Percentiles rank a stretch among this genome's conserved stretches.
Conservation (phyloP, 352 stramenopile species). For the Pythium monospermum region DNA sequence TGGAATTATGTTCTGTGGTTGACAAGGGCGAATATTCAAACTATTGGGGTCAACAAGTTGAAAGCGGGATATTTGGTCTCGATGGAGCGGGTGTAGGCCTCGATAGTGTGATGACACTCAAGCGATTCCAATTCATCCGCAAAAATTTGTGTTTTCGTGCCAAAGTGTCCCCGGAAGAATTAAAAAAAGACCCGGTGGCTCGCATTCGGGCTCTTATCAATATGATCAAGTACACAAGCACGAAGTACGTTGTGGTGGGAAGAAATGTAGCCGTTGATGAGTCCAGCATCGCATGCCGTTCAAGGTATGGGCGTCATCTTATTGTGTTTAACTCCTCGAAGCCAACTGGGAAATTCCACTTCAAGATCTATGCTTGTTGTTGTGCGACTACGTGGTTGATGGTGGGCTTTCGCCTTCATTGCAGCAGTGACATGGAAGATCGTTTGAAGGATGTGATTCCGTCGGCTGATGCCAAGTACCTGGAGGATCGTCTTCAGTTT, state of each 20-base stretch:
- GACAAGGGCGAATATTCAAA: slow-evolving; percentile 20
- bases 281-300: slow-evolving; percentile 20
- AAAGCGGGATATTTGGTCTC: slow-evolving; percentile 11
- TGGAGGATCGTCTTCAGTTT: not conserved
- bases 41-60: slow-evolving; percentile 17
- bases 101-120: slow-evolving; percentile 17
- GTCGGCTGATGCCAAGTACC: not conserved
- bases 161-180: not conserved
- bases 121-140: slow-evolving; percentile 19
- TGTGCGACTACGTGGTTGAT: slow-evolving; percentile 26
- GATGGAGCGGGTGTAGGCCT: too few species aligned
- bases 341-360: slow-evolving; percentile 29
- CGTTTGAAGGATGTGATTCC: slow-evolving; percentile 10
- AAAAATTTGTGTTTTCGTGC: slow-evolving; percentile 21
- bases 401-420: slow-evolving; percentile 26
- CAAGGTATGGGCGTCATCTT: slow-evolving; percentile 22
- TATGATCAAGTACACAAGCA: slow-evolving; percentile 19
- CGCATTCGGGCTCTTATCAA: slow-evolving; percentile 24
- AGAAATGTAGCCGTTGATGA: slow-evolving; percentile 25
- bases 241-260: slow-evolving; percentile 23
- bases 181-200: slow-evolving; percentile 1
- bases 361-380: slow-evolving; percentile 28
- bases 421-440: slow-evolving; percentile 19
- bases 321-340: slow-evolving; percentile 31
- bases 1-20: slow-evolving; percentile 18